Conservation (phyloP, 805 yeast genomes). For the Wickerhamomyces canadensis region DNA sequence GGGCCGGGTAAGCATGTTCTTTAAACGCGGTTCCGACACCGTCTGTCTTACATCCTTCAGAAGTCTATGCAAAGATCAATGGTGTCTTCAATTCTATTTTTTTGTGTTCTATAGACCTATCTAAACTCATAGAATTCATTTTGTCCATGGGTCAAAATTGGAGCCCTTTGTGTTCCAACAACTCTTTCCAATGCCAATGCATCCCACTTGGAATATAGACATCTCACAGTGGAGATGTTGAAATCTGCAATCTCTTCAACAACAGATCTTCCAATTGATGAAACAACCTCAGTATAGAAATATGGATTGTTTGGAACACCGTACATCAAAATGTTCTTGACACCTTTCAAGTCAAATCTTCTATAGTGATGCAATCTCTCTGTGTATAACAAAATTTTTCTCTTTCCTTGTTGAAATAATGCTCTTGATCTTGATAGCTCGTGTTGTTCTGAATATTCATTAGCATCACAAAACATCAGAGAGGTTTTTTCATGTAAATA, state of each 20-base stretch:
- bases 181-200: slow-evolving; percentile 71
- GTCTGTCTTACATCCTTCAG: too few relatives aligned
- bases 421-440: slow-evolving; percentile 68
- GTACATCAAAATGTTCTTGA: slow-evolving; percentile 74
- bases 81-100: background rate
- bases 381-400: slow-evolving; percentile 76
- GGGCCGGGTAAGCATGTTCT: too few relatives aligned
- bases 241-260: slow-evolving; percentile 47
- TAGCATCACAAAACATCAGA: slow-evolving; percentile 60
- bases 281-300: slow-evolving; percentile 73
- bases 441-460: slow-evolving; percentile 78
- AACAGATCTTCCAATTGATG: slow-evolving; percentile 57
- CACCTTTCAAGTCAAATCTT: slow-evolving; percentile 80
- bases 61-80: too few relatives aligned
- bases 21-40: too few relatives aligned
- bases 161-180: slow-evolving; percentile 73
- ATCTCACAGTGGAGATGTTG: slow-evolving; percentile 51
- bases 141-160: slow-evolving; percentile 60
- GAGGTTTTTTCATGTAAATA: slow-evolving; percentile 52
- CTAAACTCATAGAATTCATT: slow-evolving; percentile 74
- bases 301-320: slow-evolving; percentile 80
- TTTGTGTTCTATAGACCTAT: slow-evolving; percentile 3
- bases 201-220: slow-evolving; percentile 75
- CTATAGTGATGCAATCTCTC: slow-evolving; percentile 93
- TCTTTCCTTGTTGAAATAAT: slow-evolving; percentile 55